A percentile compares a stretch with the other conserved stretches of the same genome.
Conservation (phyloP, 2,329 filamentous ascomycete genomes). For the Exophiala sideris region DNA sequence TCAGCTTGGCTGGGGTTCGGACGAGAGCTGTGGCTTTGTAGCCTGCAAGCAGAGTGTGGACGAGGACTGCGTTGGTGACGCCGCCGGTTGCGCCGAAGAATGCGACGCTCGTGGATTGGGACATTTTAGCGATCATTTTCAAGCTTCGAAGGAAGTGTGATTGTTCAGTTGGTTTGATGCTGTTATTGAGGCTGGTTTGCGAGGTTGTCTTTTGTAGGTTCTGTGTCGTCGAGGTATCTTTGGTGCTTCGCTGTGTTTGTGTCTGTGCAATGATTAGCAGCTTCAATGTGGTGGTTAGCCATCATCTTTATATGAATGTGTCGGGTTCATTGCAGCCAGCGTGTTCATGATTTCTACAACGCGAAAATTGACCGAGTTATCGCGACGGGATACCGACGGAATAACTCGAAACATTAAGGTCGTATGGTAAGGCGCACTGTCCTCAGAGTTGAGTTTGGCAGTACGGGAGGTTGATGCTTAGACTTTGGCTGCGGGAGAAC, state of each 20-base stretch:
- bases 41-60: conserved; percentile 43
- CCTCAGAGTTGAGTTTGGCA: too few relatives aligned
- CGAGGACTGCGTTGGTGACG: conserved; percentile 44
- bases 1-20: conserved; percentile 50
- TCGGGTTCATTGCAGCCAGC: background rate
- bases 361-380: too few relatives aligned
- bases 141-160: background rate
- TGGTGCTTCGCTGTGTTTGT: background rate
- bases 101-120: conserved; percentile 37
- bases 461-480: too few relatives aligned
- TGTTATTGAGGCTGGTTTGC: background rate
- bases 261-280: background rate
- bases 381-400: background rate
- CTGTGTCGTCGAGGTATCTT: background rate
- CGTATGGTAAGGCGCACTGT: too few relatives aligned
- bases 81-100: conserved; percentile 55
- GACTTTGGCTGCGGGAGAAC: too few relatives aligned
- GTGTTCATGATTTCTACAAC: background rate
- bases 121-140: conserved; percentile 1
- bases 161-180: background rate
- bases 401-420: background rate
- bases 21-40: conserved; percentile 45
- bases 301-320: background rate
- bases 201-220: background rate
- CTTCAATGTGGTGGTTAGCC: background rate